A percentile compares a stretch with the other conserved stretches of the same genome.
Evolutionary conservation across 208 protist genomes (phyloP).

Genomic region (Crithidia bombi): DNA sequence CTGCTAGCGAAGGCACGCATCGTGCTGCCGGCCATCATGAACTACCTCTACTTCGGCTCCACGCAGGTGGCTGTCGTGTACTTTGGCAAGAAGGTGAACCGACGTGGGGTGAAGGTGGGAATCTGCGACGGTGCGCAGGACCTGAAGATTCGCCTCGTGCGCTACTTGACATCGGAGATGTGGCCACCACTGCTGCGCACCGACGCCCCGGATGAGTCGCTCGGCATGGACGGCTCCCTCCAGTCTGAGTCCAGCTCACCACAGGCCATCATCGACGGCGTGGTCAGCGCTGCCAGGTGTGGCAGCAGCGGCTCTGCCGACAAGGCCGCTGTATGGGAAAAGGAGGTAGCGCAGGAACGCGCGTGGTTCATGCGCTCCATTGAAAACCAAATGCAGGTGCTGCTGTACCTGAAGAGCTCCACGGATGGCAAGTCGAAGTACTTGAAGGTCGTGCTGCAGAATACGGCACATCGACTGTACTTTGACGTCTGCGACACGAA

Average conservation of each 20-base stretch:
- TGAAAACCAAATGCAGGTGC: constrained; percentile 72
- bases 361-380: constrained; percentile 57
- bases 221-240: constrained; percentile 20
- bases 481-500: constrained; percentile 60
- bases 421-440: constrained; percentile 53
- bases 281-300: neutral
- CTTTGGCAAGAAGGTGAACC: constrained; percentile 55
- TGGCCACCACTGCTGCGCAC: constrained; percentile 70
- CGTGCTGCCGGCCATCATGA: constrained; percentile 63
- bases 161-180: constrained; percentile 65
- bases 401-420: constrained; percentile 65
- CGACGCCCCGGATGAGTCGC: constrained; percentile 68
- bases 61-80: constrained; percentile 58
- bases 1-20: constrained; percentile 48
- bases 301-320: neutral
- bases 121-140: constrained; percentile 60
- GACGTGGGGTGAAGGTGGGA: constrained; percentile 39
- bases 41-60: constrained; percentile 70
- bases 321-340: constrained; percentile 4
- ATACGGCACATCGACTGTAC: constrained; percentile 54
- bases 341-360: constrained; percentile 44
- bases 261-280: neutral
- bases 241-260: neutral
- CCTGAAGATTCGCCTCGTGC: constrained; percentile 70
- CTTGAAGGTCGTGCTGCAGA: constrained; percentile 70